Base-by-base conservation (phyloP, 805 yeast genomes). In the Yarrowia deformans region DNA sequence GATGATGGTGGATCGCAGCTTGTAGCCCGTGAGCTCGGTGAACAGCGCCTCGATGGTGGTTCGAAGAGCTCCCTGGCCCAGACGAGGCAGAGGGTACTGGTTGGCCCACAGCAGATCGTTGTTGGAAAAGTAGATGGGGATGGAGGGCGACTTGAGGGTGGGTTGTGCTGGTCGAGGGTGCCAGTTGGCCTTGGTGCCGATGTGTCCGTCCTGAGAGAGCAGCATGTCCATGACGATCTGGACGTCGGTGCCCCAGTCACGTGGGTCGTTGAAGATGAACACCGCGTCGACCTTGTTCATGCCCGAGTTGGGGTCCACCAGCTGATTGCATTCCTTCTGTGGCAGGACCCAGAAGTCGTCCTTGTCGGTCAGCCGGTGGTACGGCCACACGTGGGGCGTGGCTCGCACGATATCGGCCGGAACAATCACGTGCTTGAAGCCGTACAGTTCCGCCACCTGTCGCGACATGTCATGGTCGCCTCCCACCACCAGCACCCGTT, bases 11-110 rank as follows among this genome's bases (percentile, higher is more conserved):
- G 85, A 84, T 45, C 84, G 79, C 70, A 93, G 78, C 2, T 77
- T 76, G 16, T 87, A 86, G n/a, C 78, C 79, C 70, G 89, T 87
- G 68, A 82, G 76, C 63, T 84, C 84, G 23, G 77, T 75, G 74
- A 90, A 90, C 54, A 92, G 77, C 4, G 85, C 79, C 74, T 90
- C 89, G 5, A 90, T 79, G 54, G 85, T 79, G 66, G 85, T 83
- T 71, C 94, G 82, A 74, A 90, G 89, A 1, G 94, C 96, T 34
- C 98, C 98, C 79, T 93, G 97, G 8, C 97, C 98, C 75, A 91
- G 90, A 69, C 98, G 83, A 29, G 97, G 91, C 68, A 88, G 79
- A 16, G 76, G 78, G 77, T 89, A 93, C 74, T 89, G 92, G 75
- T 90, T 93, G 18, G 97, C 91, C 97, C 97, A 93, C 42, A 90